Conservation (phyloP, 2,329 filamentous ascomycete species). For the Fusarium armeniacum region DNA sequence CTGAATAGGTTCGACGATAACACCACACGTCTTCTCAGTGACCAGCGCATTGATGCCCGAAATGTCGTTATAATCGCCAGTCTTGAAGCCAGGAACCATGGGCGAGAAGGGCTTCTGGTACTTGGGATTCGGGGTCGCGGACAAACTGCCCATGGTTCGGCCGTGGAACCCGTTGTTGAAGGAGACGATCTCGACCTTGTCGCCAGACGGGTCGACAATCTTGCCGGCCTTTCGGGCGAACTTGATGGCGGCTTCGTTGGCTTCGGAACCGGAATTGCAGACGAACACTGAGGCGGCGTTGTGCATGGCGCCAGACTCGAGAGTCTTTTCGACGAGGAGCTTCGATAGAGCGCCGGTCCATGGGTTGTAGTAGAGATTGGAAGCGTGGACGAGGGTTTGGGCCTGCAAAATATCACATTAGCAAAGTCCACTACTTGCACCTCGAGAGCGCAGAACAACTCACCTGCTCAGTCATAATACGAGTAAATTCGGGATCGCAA, state of each 20-base stretch:
- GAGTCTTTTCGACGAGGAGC: conserved; percentile 84
- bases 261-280: conserved; percentile 96
- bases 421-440: background rate
- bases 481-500: conserved; percentile 82
- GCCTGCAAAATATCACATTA: conserved; percentile 58
- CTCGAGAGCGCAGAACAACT: background rate
- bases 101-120: conserved; percentile 96
- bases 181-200: conserved; percentile 87
- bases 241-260: conserved; percentile 98
- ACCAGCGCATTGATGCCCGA: conserved; percentile 78
- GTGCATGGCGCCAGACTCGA: conserved; percentile 84
- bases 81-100: conserved; percentile 93
- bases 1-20: conserved; percentile 97
- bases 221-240: conserved; percentile 95
- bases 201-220: conserved; percentile 75
- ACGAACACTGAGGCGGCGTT: conserved; percentile 86
- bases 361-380: conserved; percentile 96
- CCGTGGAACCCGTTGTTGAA: conserved; percentile 96
- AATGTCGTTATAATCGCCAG: conserved; percentile 88
- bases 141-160: conserved; percentile 93
- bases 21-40: conserved; percentile 88
- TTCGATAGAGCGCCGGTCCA: conserved; percentile 94
- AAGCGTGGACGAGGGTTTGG: conserved; percentile 87
- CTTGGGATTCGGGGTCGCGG: conserved; percentile 97
- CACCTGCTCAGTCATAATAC: conserved; percentile 83